These are phyloP conservation scores for Juglanconis oblonga DNA, from an alignment of 2,329 filamentous ascomycete genomes.

Conservation along the genomic window DNA sequence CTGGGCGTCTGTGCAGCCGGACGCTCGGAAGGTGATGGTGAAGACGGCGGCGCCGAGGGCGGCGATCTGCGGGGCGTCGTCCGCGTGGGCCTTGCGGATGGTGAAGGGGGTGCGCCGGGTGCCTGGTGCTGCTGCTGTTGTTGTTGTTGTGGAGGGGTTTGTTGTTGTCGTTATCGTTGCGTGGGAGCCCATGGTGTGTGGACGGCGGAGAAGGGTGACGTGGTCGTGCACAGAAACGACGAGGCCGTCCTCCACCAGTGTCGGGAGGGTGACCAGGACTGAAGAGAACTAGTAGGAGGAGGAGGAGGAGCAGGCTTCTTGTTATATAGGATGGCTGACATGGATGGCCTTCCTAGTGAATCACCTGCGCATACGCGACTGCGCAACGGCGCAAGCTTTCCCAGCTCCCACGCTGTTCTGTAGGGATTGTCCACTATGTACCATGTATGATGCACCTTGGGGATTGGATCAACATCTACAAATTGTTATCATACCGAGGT, in stretches of 20 bases:
- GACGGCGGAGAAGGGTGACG: background rate
- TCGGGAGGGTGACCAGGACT: no score
- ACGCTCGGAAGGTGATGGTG: slow-evolving; percentile 34
- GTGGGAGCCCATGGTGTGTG: background rate
- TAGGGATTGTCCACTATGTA: no score
- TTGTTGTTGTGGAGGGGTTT: background rate
- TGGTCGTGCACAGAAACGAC: background rate
- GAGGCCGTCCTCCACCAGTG: no score
- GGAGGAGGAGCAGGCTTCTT: background rate
- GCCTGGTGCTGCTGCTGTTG: background rate
- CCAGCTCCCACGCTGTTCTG: background rate
- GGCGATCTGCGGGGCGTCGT: slow-evolving; percentile 30
- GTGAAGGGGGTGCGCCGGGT: background rate
- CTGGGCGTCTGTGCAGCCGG: slow-evolving; percentile 36
- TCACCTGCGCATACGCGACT: background rate
- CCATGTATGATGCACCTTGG: no score
- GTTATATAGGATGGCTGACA: background rate
- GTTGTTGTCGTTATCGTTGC: no score
- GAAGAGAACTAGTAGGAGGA: no score
- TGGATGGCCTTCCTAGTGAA: background rate
- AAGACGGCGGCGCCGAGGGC: slow-evolving; percentile 36
- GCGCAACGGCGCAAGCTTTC: no score
- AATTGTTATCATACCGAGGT: no score
- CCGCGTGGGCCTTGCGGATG: slow-evolving; percentile 26
- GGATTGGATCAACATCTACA: no score